Evolutionary conservation across 1,139 yeast species (phyloP).

Genomic region (Geotrichum phurueaensis): DNA sequence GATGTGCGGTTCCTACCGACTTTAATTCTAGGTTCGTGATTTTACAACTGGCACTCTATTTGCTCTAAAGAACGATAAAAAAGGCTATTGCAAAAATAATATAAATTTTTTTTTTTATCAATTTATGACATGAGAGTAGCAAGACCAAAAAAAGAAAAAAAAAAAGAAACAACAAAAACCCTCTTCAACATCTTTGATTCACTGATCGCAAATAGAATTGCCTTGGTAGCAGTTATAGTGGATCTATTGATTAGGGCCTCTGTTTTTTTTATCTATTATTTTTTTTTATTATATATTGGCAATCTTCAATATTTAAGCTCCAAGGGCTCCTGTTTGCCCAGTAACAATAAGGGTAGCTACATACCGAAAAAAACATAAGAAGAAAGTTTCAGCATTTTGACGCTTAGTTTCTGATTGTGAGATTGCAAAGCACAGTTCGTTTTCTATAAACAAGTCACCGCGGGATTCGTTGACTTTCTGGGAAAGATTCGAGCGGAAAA

Average conservation of each 20-base stretch:
- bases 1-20: background rate
- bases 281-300: no score
- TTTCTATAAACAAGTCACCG: background rate
- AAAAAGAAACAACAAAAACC: background rate
- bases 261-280: background rate
- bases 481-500: background rate
- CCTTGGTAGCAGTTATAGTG: background rate
- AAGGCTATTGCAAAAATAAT: background rate
- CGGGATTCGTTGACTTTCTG: background rate
- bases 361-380: background rate
- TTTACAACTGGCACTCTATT: background rate
- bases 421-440: background rate
- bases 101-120: no score
- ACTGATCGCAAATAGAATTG: background rate
- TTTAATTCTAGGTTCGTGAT: no score
- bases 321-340: background rate
- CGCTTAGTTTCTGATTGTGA: background rate
- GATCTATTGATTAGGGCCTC: background rate
- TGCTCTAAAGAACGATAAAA: no score
- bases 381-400: background rate
- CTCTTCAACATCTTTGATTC: background rate
- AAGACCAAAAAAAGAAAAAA: no score
- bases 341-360: background rate
- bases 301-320: background rate
- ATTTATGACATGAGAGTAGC: no score